Base-by-base conservation (phyloP, 441 rosid species). In the Corymbia citriodora region DNA sequence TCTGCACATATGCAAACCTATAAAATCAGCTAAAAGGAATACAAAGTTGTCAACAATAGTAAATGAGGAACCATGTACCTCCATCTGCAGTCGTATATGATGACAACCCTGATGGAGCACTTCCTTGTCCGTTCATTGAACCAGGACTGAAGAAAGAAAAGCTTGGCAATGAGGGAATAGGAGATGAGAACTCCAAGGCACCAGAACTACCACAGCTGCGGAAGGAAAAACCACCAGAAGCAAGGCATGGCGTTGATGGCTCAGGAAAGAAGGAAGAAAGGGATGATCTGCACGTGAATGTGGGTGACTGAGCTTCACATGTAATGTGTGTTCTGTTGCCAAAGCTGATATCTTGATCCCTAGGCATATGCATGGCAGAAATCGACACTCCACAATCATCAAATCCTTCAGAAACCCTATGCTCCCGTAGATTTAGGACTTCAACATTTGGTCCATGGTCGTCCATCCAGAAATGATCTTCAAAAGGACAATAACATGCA, bases 341-440 rank as follows among this genome's bases (percentile, higher is more conserved):
- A 91, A 96, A 95, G 92, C 97, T 96, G 94, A 96, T 93, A 88
- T 96, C 97, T 81, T 92, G 95, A 90, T 94, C 92, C 91, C 96
- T 93, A 57, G 92, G 70, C 89, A 95, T 91, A 33, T 89, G 88
- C 52, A 86, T 83, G 87, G 90, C 54, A 85, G 94, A 89, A 89
- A 94, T 92, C 49, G 96, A 92, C 88, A 91, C 93, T 83, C 92
- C 91, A 55, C 92, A 91, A 81, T 91, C 88, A 63, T 92, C 93
- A 94, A 92, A 93, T 65, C 90, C 93, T 89, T 88, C 92, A 70
- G 89, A 91, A 90, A 59, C 91, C 89, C 88, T 90, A 29, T 89
- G 59, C 25, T 79, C 89, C 89, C 17, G 81, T 87, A 89, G 93
- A 88, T 88, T 68, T 17, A 63, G 82, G 65, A 72, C 91, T 88